Evolutionary conservation across 1,139 yeast genomes (phyloP).

Genomic region (Pichia kudriavzevii): DNA sequence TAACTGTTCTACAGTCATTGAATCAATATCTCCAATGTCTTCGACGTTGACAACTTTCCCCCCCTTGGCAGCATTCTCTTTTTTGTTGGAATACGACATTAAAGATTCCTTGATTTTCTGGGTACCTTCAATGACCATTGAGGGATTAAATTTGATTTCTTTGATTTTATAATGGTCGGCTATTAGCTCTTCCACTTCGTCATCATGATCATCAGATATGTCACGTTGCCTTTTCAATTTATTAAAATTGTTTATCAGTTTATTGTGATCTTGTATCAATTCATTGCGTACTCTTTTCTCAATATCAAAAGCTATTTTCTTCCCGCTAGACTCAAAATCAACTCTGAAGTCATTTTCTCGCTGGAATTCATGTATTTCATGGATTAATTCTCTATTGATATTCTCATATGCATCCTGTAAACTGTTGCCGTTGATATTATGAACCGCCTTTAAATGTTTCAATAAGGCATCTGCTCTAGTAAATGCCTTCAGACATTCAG

Average conservation of each 20-base stretch:
- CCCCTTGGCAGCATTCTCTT: conserved; percentile 5
- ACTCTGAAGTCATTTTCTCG: conserved; percentile 6
- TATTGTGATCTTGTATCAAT: conserved; percentile 11
- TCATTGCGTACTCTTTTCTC: conserved; percentile 10
- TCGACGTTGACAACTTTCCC: conserved; percentile 7
- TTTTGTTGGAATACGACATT: conserved; percentile 7
- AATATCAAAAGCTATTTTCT: conserved; percentile 6
- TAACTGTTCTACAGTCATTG: conserved; percentile 23
- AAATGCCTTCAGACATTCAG: conserved; percentile 60
- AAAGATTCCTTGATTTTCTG: conserved; percentile 9
- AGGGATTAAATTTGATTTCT: conserved; percentile 13
- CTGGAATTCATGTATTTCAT: conserved; percentile 3
- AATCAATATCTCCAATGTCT: conserved; percentile 20
- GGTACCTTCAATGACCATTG: conserved; percentile 7
- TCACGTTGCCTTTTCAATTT: conserved; percentile 7
- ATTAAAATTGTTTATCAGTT: conserved; percentile 12
- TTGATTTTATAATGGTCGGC: conserved; percentile 10
- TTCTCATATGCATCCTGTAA: conserved; percentile 17
- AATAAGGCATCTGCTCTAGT: conserved; percentile 55
- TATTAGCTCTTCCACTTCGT: conserved; percentile 8
- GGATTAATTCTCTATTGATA: conserved; percentile 11
- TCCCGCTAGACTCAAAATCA: conserved; percentile 8
- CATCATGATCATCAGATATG: conserved; percentile 1
- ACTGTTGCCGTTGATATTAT: conserved; percentile 37
- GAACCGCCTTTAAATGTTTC: conserved; percentile 57